Percentiles rank a stretch among this genome's conserved stretches.
Conservation (phyloP, 139 green algal genomes). For the Raphidocelis subcapitata region DNA sequence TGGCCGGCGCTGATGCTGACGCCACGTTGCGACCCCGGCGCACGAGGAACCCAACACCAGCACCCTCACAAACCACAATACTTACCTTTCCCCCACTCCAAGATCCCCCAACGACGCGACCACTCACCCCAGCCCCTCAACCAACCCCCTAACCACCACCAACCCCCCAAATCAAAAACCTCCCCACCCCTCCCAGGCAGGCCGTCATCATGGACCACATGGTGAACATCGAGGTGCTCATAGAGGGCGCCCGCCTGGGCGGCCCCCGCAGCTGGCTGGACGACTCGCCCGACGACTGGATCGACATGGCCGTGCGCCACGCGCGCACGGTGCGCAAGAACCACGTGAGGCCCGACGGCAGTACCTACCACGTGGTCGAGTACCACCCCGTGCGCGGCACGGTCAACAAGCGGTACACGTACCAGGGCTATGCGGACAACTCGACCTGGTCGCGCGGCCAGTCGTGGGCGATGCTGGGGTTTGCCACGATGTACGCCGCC, state of each 20-base stretch:
- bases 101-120: too few species aligned
- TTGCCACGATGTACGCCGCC: slow-evolving; percentile 10
- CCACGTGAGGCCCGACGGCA: background rate
- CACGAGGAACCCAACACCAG: background rate
- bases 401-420: slow-evolving; percentile 16
- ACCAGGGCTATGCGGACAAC: slow-evolving; percentile 6
- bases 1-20: too few species aligned
- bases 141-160: too few species aligned
- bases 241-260: background rate
- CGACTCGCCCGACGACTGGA: background rate
- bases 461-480: slow-evolving; percentile 15
- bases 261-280: background rate
- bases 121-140: too few species aligned
- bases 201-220: background rate
- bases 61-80: background rate
- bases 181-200: too few species aligned
- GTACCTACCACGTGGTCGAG: slow-evolving; percentile 3
- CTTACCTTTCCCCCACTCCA: background rate
- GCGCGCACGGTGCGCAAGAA: background rate
- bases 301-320: background rate
- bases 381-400: background rate
- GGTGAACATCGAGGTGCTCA: slow-evolving; percentile 4
- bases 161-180: too few species aligned
- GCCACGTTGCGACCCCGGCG: background rate
- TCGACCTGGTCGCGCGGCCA: slow-evolving; percentile 18